These are phyloP conservation scores for Panaeolus papilionaceus DNA, from an alignment of 768 basidiomycete species.

Conservation along the genomic window DNA sequence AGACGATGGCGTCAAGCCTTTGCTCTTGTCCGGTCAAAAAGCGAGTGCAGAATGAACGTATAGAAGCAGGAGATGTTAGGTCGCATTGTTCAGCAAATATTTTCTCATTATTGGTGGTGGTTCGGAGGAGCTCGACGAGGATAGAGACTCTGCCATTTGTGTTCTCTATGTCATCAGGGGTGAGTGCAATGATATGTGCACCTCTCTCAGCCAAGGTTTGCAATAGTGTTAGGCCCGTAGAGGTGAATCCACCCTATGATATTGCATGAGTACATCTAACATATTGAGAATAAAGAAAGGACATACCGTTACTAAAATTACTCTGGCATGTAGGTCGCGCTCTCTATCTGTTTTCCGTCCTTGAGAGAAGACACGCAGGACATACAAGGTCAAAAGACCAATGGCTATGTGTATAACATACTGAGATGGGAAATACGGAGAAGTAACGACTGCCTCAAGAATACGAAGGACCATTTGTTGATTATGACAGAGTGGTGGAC, in stretches of 20 bases:
- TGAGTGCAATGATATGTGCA: constrained; percentile 80
- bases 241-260: constrained; percentile 74
- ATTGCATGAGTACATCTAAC: constrained; percentile 14
- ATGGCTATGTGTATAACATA: constrained; percentile 62
- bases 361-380: constrained; percentile 66
- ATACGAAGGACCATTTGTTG: constrained; percentile 37
- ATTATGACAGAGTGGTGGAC: constrained; percentile 15
- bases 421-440: constrained; percentile 55
- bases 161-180: constrained; percentile 62
- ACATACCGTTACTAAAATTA: constrained; percentile 74
- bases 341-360: constrained; percentile 76
- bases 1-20: constrained; percentile 79
- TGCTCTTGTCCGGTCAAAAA: constrained; percentile 72
- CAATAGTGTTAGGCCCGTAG: constrained; percentile 71
- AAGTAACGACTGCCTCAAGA: constrained; percentile 31
- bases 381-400: constrained; percentile 49
- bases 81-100: constrained; percentile 86
- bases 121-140: constrained; percentile 70
- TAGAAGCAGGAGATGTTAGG: constrained; percentile 65
- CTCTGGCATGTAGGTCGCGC: constrained; percentile 75
- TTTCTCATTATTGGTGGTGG: constrained; percentile 73
- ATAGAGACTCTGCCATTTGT: constrained; percentile 51
- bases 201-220: constrained; percentile 74
- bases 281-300: constrained; percentile 4
- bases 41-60: constrained; percentile 70